phyloP scores from a whole-genome alignment of 2,329 filamentous ascomycete species.

The Sarocladium brachiariae region DNA sequence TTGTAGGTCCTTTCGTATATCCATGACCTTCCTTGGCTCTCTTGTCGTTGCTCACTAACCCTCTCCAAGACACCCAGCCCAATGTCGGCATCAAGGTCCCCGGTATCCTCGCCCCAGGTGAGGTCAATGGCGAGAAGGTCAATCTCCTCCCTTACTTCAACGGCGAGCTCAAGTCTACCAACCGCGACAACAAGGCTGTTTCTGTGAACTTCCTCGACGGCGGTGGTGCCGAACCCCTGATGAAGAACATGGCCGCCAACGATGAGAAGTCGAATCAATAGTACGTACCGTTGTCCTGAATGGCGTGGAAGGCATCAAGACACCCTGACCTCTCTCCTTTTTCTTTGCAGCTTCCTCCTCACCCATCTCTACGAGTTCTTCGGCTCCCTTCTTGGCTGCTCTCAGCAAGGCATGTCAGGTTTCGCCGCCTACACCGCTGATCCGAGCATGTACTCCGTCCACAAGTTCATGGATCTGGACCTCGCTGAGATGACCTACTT shows the following conservation, averaged over 20 bases:
- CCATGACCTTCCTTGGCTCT: conserved; percentile 5
- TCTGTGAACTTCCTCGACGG: conserved; percentile 56
- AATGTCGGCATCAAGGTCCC: conserved; percentile 46
- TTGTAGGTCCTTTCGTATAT: conserved; percentile 34
- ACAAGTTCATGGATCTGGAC: conserved; percentile 54
- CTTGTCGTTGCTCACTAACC: neutral
- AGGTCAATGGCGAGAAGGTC: conserved; percentile 42
- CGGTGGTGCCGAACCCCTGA: conserved; percentile 48
- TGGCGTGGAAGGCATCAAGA: neutral
- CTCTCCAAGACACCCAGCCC: conserved; percentile 39
- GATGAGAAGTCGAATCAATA: conserved; percentile 46
- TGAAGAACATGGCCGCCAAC: conserved; percentile 48
- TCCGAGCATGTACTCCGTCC: conserved; percentile 43
- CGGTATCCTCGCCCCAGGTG: conserved; percentile 49
- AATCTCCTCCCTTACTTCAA: conserved; percentile 55
- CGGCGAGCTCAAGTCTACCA: conserved; percentile 46
- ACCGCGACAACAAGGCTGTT: conserved; percentile 37
- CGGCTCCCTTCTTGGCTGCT: conserved; percentile 50
- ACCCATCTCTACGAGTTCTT: conserved; percentile 59
- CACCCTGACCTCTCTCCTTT: neutral
- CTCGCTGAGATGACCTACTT: conserved; percentile 49
- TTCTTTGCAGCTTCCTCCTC: conserved; percentile 39
- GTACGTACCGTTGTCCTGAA: conserved; percentile 25
- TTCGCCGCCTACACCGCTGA: conserved; percentile 42
- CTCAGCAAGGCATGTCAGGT: conserved; percentile 38